Base-by-base conservation (phyloP, 1,284 basidiomycete species). In the Sutorius eximius region DNA sequence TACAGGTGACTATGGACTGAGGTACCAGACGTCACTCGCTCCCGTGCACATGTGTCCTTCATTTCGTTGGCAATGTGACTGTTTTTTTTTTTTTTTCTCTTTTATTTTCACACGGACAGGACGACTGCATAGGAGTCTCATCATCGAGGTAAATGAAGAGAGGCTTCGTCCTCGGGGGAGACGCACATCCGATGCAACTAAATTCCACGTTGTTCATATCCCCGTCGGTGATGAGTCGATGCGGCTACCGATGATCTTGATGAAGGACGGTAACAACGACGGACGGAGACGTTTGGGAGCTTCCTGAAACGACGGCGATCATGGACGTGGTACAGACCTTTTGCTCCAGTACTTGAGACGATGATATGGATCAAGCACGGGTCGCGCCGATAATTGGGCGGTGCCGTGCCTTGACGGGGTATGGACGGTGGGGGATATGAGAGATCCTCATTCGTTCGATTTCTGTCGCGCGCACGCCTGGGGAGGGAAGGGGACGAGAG, bases 401-500 rank as follows among this genome's bases (percentile, higher is more conserved):
- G 64, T 57, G 45, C 57, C 43, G 64, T 46, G 32, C 46, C 44
- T 47, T 49, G 46, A 65, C 24, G 20, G 47, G 44, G 36, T 11
- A 49, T 38, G 42, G 47, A 41, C 7, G 51, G 30, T 36, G 42
- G 18, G 45, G 34, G 52, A 61, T 45, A 20, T 33, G 45, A 37
- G 50, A 33, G 61, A 63, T 66, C 63, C 65, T 67, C 63, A 55
- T 54, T 46, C 34, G 43, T 60, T 63, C 60, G 30, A 60, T 62
- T 55, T 64, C 59, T 45, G 54, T 49, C 15, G 38, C 1, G 18
- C 16, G 42, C 46, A 62, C 27, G 59, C 30, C 51, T 40, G 53
- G 40, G 53, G 53, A 55, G 6, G 36, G 51, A 24, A 51, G 60
- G 43, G 40, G 30, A 32, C 32, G 9, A 51, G 13, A 53, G 61